Percentiles rank a stretch among this genome's conserved stretches.
Evolutionary conservation across 2,329 filamentous ascomycete genomes (phyloP).

Genomic region (Scleromitrula shiraiana): DNA sequence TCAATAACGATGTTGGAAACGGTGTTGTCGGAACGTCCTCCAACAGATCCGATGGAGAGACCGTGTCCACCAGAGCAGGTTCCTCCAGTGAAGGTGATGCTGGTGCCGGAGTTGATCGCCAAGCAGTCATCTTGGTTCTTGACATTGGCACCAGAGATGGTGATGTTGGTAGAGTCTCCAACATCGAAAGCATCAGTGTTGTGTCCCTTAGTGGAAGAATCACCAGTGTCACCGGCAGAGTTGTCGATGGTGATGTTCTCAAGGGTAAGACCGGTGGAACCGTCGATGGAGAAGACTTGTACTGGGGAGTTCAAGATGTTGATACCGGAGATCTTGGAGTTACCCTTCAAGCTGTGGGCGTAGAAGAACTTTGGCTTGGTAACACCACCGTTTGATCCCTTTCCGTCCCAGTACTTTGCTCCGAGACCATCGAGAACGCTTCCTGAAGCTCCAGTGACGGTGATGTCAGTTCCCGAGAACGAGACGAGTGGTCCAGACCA

Average conservation of each 20-base stretch:
- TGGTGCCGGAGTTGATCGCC: conserved; percentile 47
- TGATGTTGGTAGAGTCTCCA: conserved; percentile 38
- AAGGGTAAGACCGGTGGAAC: conserved; percentile 37
- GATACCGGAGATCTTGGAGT: conserved; percentile 40
- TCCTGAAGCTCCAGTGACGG: conserved; percentile 20
- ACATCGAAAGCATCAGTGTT: conserved; percentile 51
- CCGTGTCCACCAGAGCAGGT: conserved; percentile 33
- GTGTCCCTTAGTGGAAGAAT: too few species aligned
- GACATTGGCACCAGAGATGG: conserved; percentile 42
- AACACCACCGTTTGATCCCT: conserved; percentile 50
- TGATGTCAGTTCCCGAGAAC: conserved; percentile 21
- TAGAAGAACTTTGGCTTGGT: conserved; percentile 59
- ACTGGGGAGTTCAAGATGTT: conserved; percentile 48
- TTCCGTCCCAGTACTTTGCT: conserved; percentile 45
- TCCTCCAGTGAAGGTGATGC: conserved; percentile 25
- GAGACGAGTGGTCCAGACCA: conserved; percentile 57
- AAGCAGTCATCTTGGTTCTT: conserved; percentile 54
- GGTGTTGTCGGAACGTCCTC: conserved; percentile 45
- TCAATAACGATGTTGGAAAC: conserved; percentile 46
- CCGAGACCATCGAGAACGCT: conserved; percentile 43
- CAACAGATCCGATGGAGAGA: conserved; percentile 52
- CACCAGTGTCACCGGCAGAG: conserved; percentile 38
- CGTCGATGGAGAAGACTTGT: conserved; percentile 42
- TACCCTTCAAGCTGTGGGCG: conserved; percentile 41
- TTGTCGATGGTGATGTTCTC: conserved; percentile 49